Evolutionary conservation across 305 asterid species (phyloP), one percentile per base, ranked within the genome.

Genomic region (Fraxinus ornus): DNA sequence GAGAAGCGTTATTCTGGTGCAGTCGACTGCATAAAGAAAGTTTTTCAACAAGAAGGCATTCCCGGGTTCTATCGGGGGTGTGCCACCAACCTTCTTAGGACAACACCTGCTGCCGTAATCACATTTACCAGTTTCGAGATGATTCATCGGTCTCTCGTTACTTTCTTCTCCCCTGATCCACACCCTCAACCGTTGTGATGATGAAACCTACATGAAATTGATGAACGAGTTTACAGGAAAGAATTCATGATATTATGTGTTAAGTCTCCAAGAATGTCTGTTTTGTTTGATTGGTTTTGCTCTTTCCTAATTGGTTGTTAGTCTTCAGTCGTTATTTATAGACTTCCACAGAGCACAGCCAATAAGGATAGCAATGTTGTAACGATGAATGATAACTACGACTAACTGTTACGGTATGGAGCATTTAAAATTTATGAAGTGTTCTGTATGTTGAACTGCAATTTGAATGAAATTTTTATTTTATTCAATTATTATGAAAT

Each of bases 101-200:
- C 97, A 52, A 95, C 98, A 49, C 98, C 98, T 10, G 98, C 98
- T 66, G 97, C 98, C 74, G 97, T 92, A 17, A 95, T 95, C 77
- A 95, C 99, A 8, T 95, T 95, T 76, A 95, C 99, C 80, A 95
- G 98, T 84, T 95, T 94, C 60, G 99, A 95, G 87, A 93, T 94
- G 97, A 95, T 95, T 81, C 99, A 95, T 82, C 93, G 97, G 15
- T 93, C 89, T 81, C 97, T 94, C 24, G 88, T 94, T 47, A 88
- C 89, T 52, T 4, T 85, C 36, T 92, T 86, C 80, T 97, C 97
- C 49, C 88, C 98, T 4, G 98, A 92, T 85, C 88, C 94, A 39
- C 98, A 91, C 79, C 88, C 89, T 79, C 94, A 91, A 21, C 78
- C 98, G 32, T 80, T 92, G 79, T 91, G 92, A 93, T 55, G 78